A percentile compares a stretch with the other conserved stretches of the same genome.
Evolutionary conservation across 2,329 filamentous ascomycete genomes (phyloP).

Genomic region (Ramularia collo-cygni): DNA sequence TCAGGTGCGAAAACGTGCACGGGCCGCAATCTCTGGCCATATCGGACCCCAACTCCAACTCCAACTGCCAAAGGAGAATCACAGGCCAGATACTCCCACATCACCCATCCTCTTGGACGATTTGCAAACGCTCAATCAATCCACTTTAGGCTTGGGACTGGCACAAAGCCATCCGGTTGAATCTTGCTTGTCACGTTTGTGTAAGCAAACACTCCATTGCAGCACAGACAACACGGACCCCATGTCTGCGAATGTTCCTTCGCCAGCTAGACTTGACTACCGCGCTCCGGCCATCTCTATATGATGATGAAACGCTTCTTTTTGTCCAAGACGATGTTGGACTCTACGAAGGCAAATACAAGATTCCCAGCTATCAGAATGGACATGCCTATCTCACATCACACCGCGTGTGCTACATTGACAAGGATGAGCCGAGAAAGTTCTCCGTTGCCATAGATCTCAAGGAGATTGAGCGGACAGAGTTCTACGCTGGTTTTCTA

Average conservation of each 20-base stretch:
- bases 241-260: constrained; percentile 72
- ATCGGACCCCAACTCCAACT: too few relatives aligned
- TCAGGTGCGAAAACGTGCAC: too few relatives aligned
- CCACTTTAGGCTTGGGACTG: too few relatives aligned
- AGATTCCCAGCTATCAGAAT: constrained; percentile 88
- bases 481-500: constrained; percentile 88
- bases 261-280: constrained; percentile 93
- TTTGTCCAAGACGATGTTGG: constrained; percentile 98
- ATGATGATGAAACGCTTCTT: constrained; percentile 87
- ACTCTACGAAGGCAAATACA: constrained; percentile 95
- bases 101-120: too few relatives aligned
- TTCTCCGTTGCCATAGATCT: constrained; percentile 80
- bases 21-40: too few relatives aligned
- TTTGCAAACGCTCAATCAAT: too few relatives aligned
- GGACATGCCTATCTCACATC: constrained; percentile 95
- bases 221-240: neutral
- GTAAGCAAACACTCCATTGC: too few relatives aligned
- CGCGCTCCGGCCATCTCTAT: constrained; percentile 83
- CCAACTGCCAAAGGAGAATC: too few relatives aligned
- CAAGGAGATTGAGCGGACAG: constrained; percentile 82
- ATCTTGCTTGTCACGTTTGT: too few relatives aligned
- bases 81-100: too few relatives aligned
- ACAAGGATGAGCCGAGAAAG: constrained; percentile 75
- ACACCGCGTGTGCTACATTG: constrained; percentile 91
- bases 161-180: too few relatives aligned